phyloP scores from a whole-genome alignment of 2,329 filamentous ascomycete species.

The Scolecobasidium constrictum region DNA sequence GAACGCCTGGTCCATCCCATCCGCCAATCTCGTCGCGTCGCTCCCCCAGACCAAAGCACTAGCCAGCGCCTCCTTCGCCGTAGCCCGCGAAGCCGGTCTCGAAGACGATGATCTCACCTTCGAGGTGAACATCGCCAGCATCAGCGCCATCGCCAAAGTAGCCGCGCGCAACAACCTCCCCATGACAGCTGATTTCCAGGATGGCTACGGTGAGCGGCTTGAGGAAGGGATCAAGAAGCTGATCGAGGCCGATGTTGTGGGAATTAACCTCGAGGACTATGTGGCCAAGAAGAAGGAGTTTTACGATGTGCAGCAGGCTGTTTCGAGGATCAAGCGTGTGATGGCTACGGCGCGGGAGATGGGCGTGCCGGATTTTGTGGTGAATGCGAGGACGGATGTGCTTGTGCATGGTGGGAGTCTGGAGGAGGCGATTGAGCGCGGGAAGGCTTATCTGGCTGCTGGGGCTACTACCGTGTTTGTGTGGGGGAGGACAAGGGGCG shows the following conservation, averaged over 20 bases:
- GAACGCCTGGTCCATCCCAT: slow-evolving; percentile 45
- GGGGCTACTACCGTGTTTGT: slow-evolving; percentile 51
- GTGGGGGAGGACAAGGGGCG: slow-evolving; percentile 35
- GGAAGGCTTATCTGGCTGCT: slow-evolving; percentile 45
- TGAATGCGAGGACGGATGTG: slow-evolving; percentile 50
- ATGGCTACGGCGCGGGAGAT: slow-evolving; percentile 32
- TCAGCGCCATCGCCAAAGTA: slow-evolving; percentile 34
- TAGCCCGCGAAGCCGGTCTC: slow-evolving; percentile 22
- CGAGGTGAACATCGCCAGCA: slow-evolving; percentile 39
- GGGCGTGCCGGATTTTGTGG: slow-evolving; percentile 43
- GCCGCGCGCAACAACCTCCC: slow-evolving; percentile 33
- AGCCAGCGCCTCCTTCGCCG: slow-evolving; percentile 25
- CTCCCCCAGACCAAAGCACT: slow-evolving; percentile 32
- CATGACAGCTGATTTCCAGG: slow-evolving; percentile 48
- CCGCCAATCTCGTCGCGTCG: slow-evolving; percentile 34
- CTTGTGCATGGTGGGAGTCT: slow-evolving; percentile 32
- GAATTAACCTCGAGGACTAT: slow-evolving; percentile 49
- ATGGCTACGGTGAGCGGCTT: slow-evolving; percentile 43
- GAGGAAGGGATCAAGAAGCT: slow-evolving; percentile 33
- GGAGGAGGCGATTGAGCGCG: slow-evolving; percentile 41
- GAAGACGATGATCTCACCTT: slow-evolving; percentile 33
- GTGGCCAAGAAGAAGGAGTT: slow-evolving; percentile 25
- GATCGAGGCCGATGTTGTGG: slow-evolving; percentile 42
- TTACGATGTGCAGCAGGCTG: slow-evolving; percentile 36
- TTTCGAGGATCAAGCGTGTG: slow-evolving; percentile 33